These are phyloP conservation scores for Trametes cubensis DNA, from an alignment of 768 basidiomycete genomes.

Conservation along the genomic window DNA sequence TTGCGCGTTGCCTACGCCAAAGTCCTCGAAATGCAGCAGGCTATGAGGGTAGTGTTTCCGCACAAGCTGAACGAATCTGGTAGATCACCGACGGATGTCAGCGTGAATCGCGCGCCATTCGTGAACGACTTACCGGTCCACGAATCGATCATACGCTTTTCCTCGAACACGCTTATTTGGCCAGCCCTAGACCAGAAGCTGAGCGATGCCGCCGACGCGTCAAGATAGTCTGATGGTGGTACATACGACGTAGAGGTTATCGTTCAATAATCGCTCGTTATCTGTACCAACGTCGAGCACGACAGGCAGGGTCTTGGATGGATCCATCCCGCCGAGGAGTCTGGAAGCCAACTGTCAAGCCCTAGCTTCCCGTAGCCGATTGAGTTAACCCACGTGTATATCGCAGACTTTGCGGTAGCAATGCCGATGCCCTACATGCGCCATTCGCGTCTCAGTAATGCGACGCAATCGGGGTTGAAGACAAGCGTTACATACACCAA, in stretches of 20 bases:
- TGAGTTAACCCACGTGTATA: constrained; percentile 59
- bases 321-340: constrained; percentile 68
- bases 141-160: constrained; percentile 72
- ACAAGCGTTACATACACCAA: constrained; percentile 49
- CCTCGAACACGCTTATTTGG: constrained; percentile 69
- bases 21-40: constrained; percentile 85
- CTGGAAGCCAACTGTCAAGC: constrained; percentile 34
- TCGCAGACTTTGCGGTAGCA: constrained; percentile 74
- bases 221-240: not conserved
- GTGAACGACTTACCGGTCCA: constrained; percentile 58
- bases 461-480: no score
- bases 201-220: not conserved
- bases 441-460: not conserved
- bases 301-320: constrained; percentile 58
- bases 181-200: constrained; percentile 59
- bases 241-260: constrained; percentile 63
- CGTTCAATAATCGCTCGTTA: constrained; percentile 63
- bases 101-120: not conserved
- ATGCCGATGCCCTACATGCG: constrained; percentile 51
- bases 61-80: constrained; percentile 75
- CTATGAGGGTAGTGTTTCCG: constrained; percentile 67
- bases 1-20: constrained; percentile 78
- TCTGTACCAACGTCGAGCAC: constrained; percentile 79
- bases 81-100: not conserved
- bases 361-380: not conserved